Evolutionary conservation across 495 filamentous ascomycete species (phyloP).

Genomic region (Sphaerosporella brunnea): DNA sequence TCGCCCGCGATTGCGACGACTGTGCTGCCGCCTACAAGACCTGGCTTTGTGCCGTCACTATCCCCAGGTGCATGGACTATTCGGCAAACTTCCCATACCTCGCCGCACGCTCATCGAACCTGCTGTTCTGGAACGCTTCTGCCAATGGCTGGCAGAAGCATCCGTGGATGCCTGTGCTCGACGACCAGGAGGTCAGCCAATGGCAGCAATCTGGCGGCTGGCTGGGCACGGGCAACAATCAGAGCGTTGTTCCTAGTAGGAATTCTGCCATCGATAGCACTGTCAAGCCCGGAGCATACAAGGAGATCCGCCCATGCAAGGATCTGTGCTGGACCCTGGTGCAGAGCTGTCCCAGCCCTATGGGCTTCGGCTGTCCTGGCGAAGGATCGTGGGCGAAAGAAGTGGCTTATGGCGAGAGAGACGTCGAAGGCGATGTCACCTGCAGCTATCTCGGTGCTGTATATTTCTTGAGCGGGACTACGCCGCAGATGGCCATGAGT

Average conservation of each 20-base stretch:
- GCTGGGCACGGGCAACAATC: slow-evolving; percentile 7
- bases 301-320: slow-evolving; percentile 73
- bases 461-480: slow-evolving; percentile 30
- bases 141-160: slow-evolving; percentile 25
- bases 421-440: slow-evolving; percentile 32
- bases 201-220: slow-evolving; percentile 11
- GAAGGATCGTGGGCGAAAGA: slow-evolving; percentile 36
- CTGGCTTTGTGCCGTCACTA: slow-evolving; percentile 86
- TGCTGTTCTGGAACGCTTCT: slow-evolving; percentile 50
- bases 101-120: slow-evolving; percentile 47
- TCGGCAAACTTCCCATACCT: slow-evolving; percentile 38
- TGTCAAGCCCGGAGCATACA: slow-evolving; percentile 76
- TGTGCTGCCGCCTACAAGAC: slow-evolving; percentile 68
- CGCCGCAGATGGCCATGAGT: too few species aligned
- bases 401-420: slow-evolving; percentile 44
- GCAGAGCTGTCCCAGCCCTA: slow-evolving; percentile 58
- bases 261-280: slow-evolving; percentile 51
- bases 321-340: slow-evolving; percentile 71
- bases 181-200: slow-evolving; percentile 16
- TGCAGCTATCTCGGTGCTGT: slow-evolving; percentile 44
- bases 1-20: slow-evolving; percentile 53
- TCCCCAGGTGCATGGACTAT: slow-evolving; percentile 81
- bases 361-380: slow-evolving; percentile 62
- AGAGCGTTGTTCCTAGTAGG: slow-evolving; percentile 31
- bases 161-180: slow-evolving; percentile 27